Conservation (phyloP, 106 monocot genomes). For the Apostasia ramifera region DNA sequence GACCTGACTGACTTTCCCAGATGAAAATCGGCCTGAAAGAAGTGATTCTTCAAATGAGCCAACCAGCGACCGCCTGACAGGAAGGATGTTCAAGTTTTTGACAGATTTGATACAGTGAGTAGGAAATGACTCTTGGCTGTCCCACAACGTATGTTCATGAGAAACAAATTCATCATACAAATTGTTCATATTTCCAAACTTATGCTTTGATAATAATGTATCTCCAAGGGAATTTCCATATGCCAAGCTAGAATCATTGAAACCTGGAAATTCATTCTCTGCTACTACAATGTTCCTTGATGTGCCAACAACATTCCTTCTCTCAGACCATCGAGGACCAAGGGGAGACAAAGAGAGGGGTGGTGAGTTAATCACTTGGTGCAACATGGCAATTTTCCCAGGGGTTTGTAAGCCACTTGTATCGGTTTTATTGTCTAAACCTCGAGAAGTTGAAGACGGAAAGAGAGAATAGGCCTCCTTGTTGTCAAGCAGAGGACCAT, state of each 20-base stretch:
- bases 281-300: constrained; percentile 15
- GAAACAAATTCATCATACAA: constrained; percentile 23
- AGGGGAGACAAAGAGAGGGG: constrained; percentile 87
- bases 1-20: constrained; percentile 70
- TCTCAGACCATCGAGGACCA: constrained; percentile 68
- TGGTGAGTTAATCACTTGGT: constrained; percentile 46
- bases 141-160: constrained; percentile 7
- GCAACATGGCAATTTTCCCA: constrained; percentile 16
- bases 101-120: constrained; percentile 27
- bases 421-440: constrained; percentile 10
- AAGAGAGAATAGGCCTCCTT: constrained; percentile 15
- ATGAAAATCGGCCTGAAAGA: constrained; percentile 73
- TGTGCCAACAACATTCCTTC: constrained; percentile 31
- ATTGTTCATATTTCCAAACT: constrained; percentile 17
- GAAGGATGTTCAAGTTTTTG: constrained; percentile 30
- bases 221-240: constrained; percentile 16
- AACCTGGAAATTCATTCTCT: constrained; percentile 27
- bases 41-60: constrained; percentile 99
- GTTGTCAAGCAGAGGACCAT: constrained; percentile 69
- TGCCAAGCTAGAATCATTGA: constrained; percentile 11
- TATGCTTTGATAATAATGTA: constrained; percentile 11
- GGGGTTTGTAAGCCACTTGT: neutral
- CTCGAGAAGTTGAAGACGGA: constrained; percentile 13
- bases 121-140: constrained; percentile 17
- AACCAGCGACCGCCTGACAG: constrained; percentile 79